Conservation (phyloP, 305 asterid genomes). For the Coffea humblotiana region DNA sequence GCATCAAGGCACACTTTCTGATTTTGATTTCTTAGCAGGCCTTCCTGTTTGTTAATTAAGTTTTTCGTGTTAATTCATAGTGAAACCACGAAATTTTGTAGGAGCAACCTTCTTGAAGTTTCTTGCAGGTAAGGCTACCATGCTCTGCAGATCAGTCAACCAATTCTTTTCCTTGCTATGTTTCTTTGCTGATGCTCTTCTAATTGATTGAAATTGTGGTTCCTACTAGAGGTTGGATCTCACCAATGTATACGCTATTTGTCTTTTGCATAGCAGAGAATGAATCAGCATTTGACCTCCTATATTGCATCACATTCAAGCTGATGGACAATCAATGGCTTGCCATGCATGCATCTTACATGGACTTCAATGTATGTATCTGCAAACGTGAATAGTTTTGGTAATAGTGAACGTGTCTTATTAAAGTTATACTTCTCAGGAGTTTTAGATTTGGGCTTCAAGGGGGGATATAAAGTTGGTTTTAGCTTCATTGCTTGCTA, state of each 20-base stretch:
- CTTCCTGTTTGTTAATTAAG: not conserved
- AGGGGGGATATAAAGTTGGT: too few species aligned
- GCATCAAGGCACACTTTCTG: not conserved
- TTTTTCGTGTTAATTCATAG: slow-evolving; percentile 45
- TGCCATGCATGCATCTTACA: slow-evolving; percentile 95
- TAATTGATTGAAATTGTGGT: not conserved
- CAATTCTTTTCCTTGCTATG: too few species aligned
- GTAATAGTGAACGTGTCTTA: not conserved
- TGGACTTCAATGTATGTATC: slow-evolving; percentile 90
- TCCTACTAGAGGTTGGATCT: not conserved
- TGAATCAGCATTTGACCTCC: slow-evolving; percentile 94
- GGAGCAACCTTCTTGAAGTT: slow-evolving; percentile 97
- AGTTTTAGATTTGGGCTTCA: too few species aligned
- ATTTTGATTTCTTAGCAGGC: not conserved
- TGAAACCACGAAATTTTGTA: slow-evolving; percentile 78
- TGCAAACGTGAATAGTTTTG: not conserved
- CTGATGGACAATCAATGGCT: slow-evolving; percentile 99
- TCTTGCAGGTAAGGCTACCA: slow-evolving; percentile 63
- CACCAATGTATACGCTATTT: slow-evolving; percentile 1
- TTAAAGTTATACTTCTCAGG: not conserved
- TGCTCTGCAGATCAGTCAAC: not conserved
- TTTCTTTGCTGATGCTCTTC: not conserved
- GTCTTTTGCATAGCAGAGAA: slow-evolving; percentile 52
- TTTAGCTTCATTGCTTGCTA: not conserved
- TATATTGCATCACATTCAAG: slow-evolving; percentile 94